Percentiles rank a stretch among this genome's conserved stretches.
Evolutionary conservation across 2,329 filamentous ascomycete genomes (phyloP).

Genomic region (Diplocarpon rosae): DNA sequence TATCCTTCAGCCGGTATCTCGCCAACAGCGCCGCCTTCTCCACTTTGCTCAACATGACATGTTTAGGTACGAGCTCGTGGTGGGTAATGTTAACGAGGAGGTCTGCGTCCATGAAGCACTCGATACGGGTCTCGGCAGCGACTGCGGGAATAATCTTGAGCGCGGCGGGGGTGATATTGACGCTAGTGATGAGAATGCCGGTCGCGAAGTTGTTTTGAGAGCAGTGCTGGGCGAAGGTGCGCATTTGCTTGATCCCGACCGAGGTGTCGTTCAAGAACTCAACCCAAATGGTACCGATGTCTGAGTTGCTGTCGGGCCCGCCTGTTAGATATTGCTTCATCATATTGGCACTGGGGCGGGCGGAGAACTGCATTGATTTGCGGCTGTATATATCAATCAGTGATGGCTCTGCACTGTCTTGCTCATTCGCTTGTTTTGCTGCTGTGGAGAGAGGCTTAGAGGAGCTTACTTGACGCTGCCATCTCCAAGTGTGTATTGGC

Average conservation of each 20-base stretch:
- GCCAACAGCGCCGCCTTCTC: slow-evolving; percentile 81
- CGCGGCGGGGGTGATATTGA: slow-evolving; percentile 73
- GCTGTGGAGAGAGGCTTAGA: not conserved
- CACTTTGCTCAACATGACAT: slow-evolving; percentile 78
- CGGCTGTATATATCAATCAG: slow-evolving; percentile 44
- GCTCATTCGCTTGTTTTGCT: not conserved
- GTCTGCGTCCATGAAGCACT: slow-evolving; percentile 94
- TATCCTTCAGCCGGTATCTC: slow-evolving; percentile 93
- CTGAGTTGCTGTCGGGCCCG: slow-evolving; percentile 55
- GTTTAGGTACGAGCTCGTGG: slow-evolving; percentile 91
- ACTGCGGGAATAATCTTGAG: slow-evolving; percentile 76
- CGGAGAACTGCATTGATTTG: slow-evolving; percentile 75
- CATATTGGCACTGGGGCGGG: slow-evolving; percentile 75
- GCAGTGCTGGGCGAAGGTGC: slow-evolving; percentile 76
- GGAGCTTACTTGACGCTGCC: slow-evolving; percentile 59
- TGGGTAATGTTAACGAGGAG: slow-evolving; percentile 95
- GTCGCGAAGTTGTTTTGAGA: slow-evolving; percentile 72
- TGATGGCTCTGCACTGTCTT: not conserved
- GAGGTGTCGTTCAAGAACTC: slow-evolving; percentile 76
- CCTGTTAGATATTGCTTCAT: slow-evolving; percentile 56
- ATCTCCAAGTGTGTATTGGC: slow-evolving; percentile 58
- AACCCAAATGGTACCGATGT: slow-evolving; percentile 83
- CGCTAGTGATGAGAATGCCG: slow-evolving; percentile 81
- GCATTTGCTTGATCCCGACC: slow-evolving; percentile 87
- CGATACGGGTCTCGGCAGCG: slow-evolving; percentile 67